Percentiles rank a stretch among this genome's conserved stretches.
Evolutionary conservation across 352 stramenopile genomes (phyloP).

Genomic region (Phytophthora hibernalis): DNA sequence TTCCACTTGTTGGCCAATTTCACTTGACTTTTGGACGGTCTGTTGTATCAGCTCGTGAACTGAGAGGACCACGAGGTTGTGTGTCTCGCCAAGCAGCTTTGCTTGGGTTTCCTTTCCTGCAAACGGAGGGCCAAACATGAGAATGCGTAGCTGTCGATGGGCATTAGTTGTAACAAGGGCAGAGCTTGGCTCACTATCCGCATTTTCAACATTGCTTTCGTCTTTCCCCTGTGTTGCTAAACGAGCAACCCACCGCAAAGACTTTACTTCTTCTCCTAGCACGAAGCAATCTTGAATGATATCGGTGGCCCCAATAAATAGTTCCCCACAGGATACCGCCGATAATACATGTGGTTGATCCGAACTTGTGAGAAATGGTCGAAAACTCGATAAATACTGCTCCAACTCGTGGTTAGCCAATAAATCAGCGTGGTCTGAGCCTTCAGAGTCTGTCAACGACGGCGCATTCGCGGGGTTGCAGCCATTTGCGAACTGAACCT

Average conservation of each 20-base stretch:
- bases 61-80: slow-evolving; percentile 62
- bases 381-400: slow-evolving; percentile 55
- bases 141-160: slow-evolving; percentile 47
- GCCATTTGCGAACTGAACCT: slow-evolving; percentile 50
- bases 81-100: slow-evolving; percentile 52
- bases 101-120: slow-evolving; percentile 66
- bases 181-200: background rate
- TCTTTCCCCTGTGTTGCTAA: slow-evolving; percentile 4
- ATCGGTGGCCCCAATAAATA: slow-evolving; percentile 54
- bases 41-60: slow-evolving; percentile 52
- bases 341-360: slow-evolving; percentile 24
- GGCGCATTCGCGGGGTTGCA: slow-evolving; percentile 1
- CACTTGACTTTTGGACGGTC: slow-evolving; percentile 37
- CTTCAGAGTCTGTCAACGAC: slow-evolving; percentile 5
- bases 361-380: slow-evolving; percentile 16
- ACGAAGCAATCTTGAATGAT: slow-evolving; percentile 56
- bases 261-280: slow-evolving; percentile 71
- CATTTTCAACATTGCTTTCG: background rate
- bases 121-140: slow-evolving; percentile 70
- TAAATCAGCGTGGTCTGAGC: slow-evolving; percentile 15
- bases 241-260: slow-evolving; percentile 60
- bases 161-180: background rate
- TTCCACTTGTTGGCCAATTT: slow-evolving; percentile 39
- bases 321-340: slow-evolving; percentile 40
- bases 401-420: slow-evolving; percentile 49